Evolutionary conservation across 495 filamentous ascomycete genomes (phyloP), one percentile per base, ranked within the genome.

Genomic region (Penicillium silybi): DNA sequence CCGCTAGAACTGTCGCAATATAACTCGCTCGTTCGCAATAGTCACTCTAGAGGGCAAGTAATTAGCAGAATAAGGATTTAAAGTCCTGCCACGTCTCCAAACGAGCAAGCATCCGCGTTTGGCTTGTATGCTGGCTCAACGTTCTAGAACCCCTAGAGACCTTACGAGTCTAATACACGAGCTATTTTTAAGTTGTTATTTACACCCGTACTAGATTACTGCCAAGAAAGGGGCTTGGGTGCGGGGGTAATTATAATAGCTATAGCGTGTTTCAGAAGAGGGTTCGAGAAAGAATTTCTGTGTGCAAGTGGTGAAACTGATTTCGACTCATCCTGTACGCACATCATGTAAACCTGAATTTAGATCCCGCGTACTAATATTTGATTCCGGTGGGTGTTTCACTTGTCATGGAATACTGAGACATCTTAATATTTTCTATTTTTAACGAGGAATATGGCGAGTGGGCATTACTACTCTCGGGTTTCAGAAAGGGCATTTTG

Each of bases 251-350:
- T 9, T 13, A 13, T 37, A 37, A 37, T 37, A 16, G 35, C 3
- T 8, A 29, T 16, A 38, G 35, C 35, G 35, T 38, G 35, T 38
- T 38, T 16, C 35, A 7, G 16, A 13, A 38, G 2, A 38, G 15
- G 35, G 5, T 35, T 35, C 15, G 2, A 35, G 32, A 37, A 78
- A 67, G 4, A 23, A 23, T 23, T 6, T 23, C 22, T 23, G 22
- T 23, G 22, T 2, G 22, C 2, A 23, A 23, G 22, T 23, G 22
- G 22, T 23, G 22, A 23, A 23, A n/a, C n/a, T n/a, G n/a, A n/a
- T n/a, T n/a, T n/a, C n/a, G n/a, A n/a, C n/a, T n/a, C n/a, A n/a
- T n/a, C n/a, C n/a, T n/a, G n/a, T n/a, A n/a, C n/a, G n/a, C n/a
- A 6, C 6, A 23, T 23, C 6, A 23, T 23, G 22, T 23, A 23